Base-by-base conservation (phyloP, 1,139 yeast species). In the Taiozyma sp. region DNA sequence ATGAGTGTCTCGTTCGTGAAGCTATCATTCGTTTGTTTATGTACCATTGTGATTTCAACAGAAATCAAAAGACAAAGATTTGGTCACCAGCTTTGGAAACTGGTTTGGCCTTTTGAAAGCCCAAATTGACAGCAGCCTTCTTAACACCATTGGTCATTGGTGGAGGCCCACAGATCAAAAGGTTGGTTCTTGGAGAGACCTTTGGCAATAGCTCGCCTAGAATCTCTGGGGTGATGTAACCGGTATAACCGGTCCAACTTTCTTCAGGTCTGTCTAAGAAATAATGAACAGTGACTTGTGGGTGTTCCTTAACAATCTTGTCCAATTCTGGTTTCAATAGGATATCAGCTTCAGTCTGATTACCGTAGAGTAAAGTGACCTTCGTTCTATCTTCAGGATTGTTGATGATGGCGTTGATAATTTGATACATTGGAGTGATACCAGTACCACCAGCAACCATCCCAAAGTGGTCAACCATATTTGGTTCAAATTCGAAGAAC, bases 401-500 rank as follows among this genome's bases (percentile, higher is more conserved):
- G 58, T 76, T 75, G 62, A 87, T 83, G 61, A 91, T 84, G 49
- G 91, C 91, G 61, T 84, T 82, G 61, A 91, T 79, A 66, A 91
- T 87, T 74, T 91, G 97, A 71, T 84, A 87, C 83, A 92, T 88
- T 62, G 98, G 98, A 34, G 97, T 87, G 64, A 91, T 87, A 61
- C 96, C 97, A 45, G 96, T 87, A 65, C 99, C 99, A 62, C 97
- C 97, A 43, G 97, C 96, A 60, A 93, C 84, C 91, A 93, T 91
- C 52, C 87, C 87, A 60, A 89, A 80, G 51, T 80, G 78, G 54
- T 80, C 75, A 57, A 83, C 85, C 80, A 87, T 85, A 69, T 90
- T 90, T 61, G 96, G 90, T 51, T 82, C 76, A 73, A 92, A 92
- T 55, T 83, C 80, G 77, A 90, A 92, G 63, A 84, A 84, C 8